A percentile compares a stretch with the other conserved stretches of the same genome.
Conservation (phyloP, 148 eudicot species). For the Chenopodium formosanum region DNA sequence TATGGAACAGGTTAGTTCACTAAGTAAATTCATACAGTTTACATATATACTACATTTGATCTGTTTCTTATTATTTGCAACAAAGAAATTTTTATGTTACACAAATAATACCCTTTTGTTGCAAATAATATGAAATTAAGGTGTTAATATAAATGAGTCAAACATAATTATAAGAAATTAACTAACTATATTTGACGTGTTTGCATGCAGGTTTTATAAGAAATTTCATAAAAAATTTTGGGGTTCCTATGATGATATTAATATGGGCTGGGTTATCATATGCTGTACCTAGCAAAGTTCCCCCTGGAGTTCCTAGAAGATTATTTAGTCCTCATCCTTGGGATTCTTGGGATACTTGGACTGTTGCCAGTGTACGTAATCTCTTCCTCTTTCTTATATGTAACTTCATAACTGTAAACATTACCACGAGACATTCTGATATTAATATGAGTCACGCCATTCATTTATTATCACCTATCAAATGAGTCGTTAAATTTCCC, state of each 20-base stretch:
- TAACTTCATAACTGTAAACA: too few species aligned
- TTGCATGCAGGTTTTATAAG: slow-evolving; percentile 44
- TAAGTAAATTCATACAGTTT: background rate
- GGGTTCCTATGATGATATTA: slow-evolving; percentile 67
- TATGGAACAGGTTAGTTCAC: slow-evolving; percentile 49
- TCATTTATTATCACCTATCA: background rate
- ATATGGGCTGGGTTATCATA: slow-evolving; percentile 67
- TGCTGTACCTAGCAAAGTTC: slow-evolving; percentile 43
- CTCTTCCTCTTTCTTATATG: background rate
- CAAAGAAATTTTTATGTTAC: too few species aligned
- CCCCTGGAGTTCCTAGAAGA: slow-evolving; percentile 75
- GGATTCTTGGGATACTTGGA: slow-evolving; percentile 70
- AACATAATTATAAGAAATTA: too few species aligned
- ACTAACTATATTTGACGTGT: background rate
- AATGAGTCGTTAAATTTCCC: background rate
- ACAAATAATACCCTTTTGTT: too few species aligned
- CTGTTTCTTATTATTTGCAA: too few species aligned
- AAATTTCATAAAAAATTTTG: slow-evolving; percentile 69
- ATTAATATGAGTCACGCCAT: background rate
- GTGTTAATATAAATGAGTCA: too few species aligned
- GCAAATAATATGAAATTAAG: too few species aligned
- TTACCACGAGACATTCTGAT: background rate
- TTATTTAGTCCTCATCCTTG: slow-evolving; percentile 75
- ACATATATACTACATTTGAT: too few species aligned
- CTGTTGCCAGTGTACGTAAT: slow-evolving; percentile 56